Evolutionary conservation across 805 yeast species (phyloP), one percentile per base, ranked within the genome.

Genomic region (Lachancea dasiensis): DNA sequence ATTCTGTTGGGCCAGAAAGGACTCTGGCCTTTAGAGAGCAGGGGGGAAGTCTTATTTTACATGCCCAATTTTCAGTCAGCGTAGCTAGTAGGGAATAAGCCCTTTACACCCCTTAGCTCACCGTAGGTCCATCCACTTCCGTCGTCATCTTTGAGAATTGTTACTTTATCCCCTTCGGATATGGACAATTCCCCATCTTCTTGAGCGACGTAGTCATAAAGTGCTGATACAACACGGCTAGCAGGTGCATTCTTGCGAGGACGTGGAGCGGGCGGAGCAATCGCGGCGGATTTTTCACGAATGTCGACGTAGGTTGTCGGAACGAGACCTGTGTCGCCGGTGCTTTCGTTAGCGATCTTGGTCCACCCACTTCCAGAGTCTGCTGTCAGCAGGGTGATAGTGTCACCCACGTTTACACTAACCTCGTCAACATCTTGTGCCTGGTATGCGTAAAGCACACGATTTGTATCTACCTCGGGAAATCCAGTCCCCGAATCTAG

Each of bases 311-410:
- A 90, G 0, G 83, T 63, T 0, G 94, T 77, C 2, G 98, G 98
- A 3, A 89, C 96, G 27, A 89, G 67, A 0, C 98, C 98, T 28
- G 63, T 64, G 7, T 59, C 58, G 0, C 75, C 76, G 4, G 72
- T 72, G 16, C 58, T 53, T 2, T 64, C 46, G n/a, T 68, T 66
- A n/a, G 49, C 49, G 7, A 87, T 76, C 48, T 65, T 62, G 2
- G 95, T 82, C 98, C 98, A 90, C 0, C 98, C 98, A 13, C 86
- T 77, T 0, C 96, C 97, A 45, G 85, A 89, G 56, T 92, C 97
- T 1, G 65, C 64, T 34, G 74, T 78, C 0, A 79, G 38, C 3
- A 90, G 70, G 3, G 64, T 63, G 27, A 89, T 61, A 1, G 58
- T 51, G 21, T 83, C 94, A 8, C 89, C 87, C 0, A 74, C 70